These are phyloP conservation scores for Fusarium agapanthi DNA, from an alignment of 2,329 filamentous ascomycete genomes.

Conservation along the genomic window DNA sequence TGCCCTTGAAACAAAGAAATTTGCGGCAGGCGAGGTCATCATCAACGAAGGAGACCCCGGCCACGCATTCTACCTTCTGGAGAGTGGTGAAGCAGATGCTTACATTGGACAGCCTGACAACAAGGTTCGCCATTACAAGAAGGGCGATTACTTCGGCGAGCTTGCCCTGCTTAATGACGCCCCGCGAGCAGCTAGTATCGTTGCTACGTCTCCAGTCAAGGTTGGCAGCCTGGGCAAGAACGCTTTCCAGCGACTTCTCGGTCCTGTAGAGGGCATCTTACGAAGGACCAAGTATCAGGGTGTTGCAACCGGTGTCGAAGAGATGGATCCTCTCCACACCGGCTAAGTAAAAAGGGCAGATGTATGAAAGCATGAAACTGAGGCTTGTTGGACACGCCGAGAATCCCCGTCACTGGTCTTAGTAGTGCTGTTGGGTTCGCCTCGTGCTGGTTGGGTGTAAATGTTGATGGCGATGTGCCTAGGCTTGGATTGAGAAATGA, in stretches of 20 bases:
- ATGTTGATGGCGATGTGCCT: constrained; percentile 13
- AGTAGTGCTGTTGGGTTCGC: constrained; percentile 20
- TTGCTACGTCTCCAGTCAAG: constrained; percentile 87
- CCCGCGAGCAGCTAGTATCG: constrained; percentile 87
- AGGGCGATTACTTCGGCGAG: constrained; percentile 98
- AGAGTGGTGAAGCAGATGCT: constrained; percentile 86
- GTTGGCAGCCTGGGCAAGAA: constrained; percentile 92
- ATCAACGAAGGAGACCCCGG: constrained; percentile 93
- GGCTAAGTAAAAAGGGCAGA: constrained; percentile 31
- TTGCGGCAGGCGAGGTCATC: constrained; percentile 79
- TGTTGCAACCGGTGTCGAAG: constrained; percentile 69
- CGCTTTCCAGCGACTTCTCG: constrained; percentile 91
- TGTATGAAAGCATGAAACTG: neutral
- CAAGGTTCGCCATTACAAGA: constrained; percentile 81
- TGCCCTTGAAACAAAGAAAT: constrained; percentile 91
- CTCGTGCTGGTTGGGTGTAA: constrained; percentile 11
- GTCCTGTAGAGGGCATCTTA: constrained; percentile 95
- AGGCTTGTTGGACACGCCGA: neutral
- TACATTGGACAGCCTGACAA: constrained; percentile 78
- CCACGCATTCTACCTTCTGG: constrained; percentile 90
- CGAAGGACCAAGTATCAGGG: constrained; percentile 75
- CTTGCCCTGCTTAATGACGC: constrained; percentile 92
- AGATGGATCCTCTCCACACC: constrained; percentile 71
- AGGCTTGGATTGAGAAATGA: constrained; percentile 25
- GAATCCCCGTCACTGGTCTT: neutral